Percentiles rank a stretch among this genome's conserved stretches.
phyloP scores from a whole-genome alignment of 768 basidiomycete genomes.

The Phylloporus sp. region DNA sequence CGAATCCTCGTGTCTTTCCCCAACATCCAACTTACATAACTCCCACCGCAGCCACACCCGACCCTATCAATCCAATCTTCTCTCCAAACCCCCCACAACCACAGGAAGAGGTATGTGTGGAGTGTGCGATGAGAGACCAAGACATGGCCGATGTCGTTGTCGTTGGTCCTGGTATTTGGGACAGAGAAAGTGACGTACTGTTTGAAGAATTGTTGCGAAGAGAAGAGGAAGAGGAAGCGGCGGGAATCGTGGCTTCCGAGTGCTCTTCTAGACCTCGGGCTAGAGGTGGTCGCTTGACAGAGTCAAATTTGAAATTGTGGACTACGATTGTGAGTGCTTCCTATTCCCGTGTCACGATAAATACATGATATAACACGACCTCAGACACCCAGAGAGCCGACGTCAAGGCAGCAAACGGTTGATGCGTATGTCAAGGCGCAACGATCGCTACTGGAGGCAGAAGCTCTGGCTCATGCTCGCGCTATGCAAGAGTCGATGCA shows the following conservation, averaged over 20 bases:
- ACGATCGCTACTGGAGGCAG: slow-evolving; percentile 74
- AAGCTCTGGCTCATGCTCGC: slow-evolving; percentile 71
- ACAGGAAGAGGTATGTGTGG: slow-evolving; percentile 86
- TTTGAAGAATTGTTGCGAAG: slow-evolving; percentile 73
- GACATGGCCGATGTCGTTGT: slow-evolving; percentile 98
- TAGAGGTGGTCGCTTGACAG: slow-evolving; percentile 67
- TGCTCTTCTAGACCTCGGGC: slow-evolving; percentile 56
- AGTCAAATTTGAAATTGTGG: slow-evolving; percentile 81
- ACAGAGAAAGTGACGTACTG: slow-evolving; percentile 78
- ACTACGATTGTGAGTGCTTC: slow-evolving; percentile 57
- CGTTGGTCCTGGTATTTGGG: slow-evolving; percentile 83
- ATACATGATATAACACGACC: slow-evolving; percentile 7
- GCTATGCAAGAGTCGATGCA: slow-evolving; percentile 76
- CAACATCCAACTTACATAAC: slow-evolving; percentile 79
- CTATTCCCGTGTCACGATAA: neutral
- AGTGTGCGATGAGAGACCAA: slow-evolving; percentile 98
- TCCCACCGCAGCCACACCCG: slow-evolving; percentile 45
- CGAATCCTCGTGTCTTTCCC: slow-evolving; percentile 61
- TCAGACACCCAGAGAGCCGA: slow-evolving; percentile 89
- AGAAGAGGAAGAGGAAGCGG: slow-evolving; percentile 66
- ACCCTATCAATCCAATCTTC: slow-evolving; percentile 59
- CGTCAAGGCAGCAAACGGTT: slow-evolving; percentile 79
- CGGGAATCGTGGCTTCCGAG: slow-evolving; percentile 46
- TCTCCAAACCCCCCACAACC: slow-evolving; percentile 48
- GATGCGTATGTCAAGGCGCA: slow-evolving; percentile 82